phyloP scores from a whole-genome alignment of 768 basidiomycete species.

The Thelephora aurantiotincta region DNA sequence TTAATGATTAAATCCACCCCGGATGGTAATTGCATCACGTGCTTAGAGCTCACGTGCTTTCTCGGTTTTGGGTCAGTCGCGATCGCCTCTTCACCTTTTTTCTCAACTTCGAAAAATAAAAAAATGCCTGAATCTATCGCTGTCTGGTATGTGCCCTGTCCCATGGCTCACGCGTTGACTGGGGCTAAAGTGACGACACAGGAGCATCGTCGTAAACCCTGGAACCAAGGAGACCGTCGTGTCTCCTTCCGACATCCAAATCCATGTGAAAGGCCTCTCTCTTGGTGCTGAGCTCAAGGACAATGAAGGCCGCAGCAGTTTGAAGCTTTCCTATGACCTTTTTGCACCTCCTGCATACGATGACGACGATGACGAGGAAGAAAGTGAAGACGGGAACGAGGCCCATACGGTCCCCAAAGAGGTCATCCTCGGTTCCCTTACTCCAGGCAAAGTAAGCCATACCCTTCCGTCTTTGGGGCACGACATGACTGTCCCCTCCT shows the following conservation, averaged over 20 bases:
- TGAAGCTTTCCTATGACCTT: constrained; percentile 48
- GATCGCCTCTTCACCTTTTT: neutral
- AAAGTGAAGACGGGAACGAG: constrained; percentile 23
- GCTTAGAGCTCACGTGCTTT: neutral
- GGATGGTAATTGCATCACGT: neutral
- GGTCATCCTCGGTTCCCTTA: constrained; percentile 60
- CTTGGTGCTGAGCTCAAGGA: constrained; percentile 64
- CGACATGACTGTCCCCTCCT: neutral
- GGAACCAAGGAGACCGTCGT: constrained; percentile 41
- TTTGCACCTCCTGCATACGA: constrained; percentile 23
- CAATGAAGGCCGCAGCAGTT: constrained; percentile 39
- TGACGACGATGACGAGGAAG: constrained; percentile 32
- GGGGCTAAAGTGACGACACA: constrained; percentile 13
- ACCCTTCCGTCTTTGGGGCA: neutral
- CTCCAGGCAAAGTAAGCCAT: constrained; percentile 57
- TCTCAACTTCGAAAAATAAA: constrained; percentile 1
- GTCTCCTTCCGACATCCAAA: constrained; percentile 53
- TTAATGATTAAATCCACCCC: neutral
- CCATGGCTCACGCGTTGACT: constrained; percentile 2
- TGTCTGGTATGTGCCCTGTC: constrained; percentile 37
- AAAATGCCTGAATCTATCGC: constrained; percentile 50
- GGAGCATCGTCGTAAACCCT: constrained; percentile 48
- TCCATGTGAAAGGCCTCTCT: constrained; percentile 59
- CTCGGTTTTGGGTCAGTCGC: neutral
- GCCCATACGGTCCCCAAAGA: constrained; percentile 11